Evolutionary conservation across 2,329 filamentous ascomycete species (phyloP).

Genomic region (Arachnopeziza araneosa): DNA sequence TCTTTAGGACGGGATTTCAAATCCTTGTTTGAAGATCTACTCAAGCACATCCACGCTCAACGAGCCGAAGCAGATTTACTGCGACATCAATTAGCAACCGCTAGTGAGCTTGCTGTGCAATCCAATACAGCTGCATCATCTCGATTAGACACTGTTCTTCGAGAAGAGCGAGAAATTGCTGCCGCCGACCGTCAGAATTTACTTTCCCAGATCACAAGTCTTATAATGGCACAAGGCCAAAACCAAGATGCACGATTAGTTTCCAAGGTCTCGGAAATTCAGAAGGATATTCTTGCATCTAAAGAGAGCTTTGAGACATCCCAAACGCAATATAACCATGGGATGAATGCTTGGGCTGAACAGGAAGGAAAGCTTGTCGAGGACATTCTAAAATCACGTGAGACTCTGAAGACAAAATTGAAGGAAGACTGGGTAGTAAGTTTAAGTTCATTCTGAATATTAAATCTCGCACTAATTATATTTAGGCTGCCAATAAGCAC

Average conservation of each 20-base stretch:
- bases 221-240: slow-evolving; percentile 71
- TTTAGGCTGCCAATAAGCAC: slow-evolving; percentile 65
- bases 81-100: slow-evolving; percentile 63
- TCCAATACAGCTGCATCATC: slow-evolving; percentile 62
- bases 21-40: slow-evolving; percentile 72
- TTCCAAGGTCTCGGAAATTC: slow-evolving; percentile 56
- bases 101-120: slow-evolving; percentile 62
- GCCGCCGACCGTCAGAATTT: slow-evolving; percentile 69
- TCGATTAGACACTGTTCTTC: slow-evolving; percentile 62
- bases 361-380: slow-evolving; percentile 65
- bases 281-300: slow-evolving; percentile 58
- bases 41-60: slow-evolving; percentile 69
- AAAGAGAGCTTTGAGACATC: slow-evolving; percentile 60
- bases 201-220: slow-evolving; percentile 67
- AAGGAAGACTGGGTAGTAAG: slow-evolving; percentile 80
- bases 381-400: slow-evolving; percentile 66
- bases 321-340: slow-evolving; percentile 59
- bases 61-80: slow-evolving; percentile 70
- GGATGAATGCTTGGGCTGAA: slow-evolving; percentile 69
- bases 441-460: slow-evolving; percentile 20
- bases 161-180: slow-evolving; percentile 70
- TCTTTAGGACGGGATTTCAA: slow-evolving; percentile 83
- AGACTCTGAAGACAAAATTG: slow-evolving; percentile 73
- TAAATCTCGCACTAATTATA: slow-evolving; percentile 8
- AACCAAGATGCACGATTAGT: slow-evolving; percentile 67